Base-by-base conservation (phyloP, 169 alveolate genomes). In the Plasmodium adleri region DNA sequence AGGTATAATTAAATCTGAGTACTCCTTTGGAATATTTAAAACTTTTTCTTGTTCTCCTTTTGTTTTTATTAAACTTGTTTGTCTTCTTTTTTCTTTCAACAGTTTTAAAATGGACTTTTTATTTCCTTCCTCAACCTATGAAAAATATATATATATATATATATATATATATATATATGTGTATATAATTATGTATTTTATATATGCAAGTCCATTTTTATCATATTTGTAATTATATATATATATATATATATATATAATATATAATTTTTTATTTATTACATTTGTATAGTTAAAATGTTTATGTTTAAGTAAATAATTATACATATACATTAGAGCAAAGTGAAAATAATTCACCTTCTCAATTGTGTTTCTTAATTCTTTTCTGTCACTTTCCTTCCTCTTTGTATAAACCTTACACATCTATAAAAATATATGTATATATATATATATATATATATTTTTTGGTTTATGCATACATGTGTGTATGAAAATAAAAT, bases 21-120 rank as follows among this genome's bases (percentile, higher is more conserved):
- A 80, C 49, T 80, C 90, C 39, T 47, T 80, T 13, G 90, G 90
- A 5, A 80, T 80, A 43, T 80, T 80, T 56, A 80, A 39, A 58
- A 80, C 22, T 58, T 80, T 80, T 70, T 80, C 90, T 60, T 80
- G 90, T 50, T 20, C 8, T 50, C 22, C 20, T 54, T 80, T 68
- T 56, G 13, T 66, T 80, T 80, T 80, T 67, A 80, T 7, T 13
- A 80, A 49, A 15, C 28, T n/a, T 72, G 56, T 66, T 24, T 80
- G 49, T 12, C 62, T 67, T 28, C 90, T 80, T 24, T 58, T 80
- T 24, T 58, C 74, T 62, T 59, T 80, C 62, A 80, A 59, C 26
- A 49, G 56, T 20, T 67, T 67, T 54, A 80, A 26, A 32, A 80
- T 56, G 17, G 39, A 45, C 12, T 43, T 80, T 58, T 71, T 66